Conservation (phyloP, 257 asterid species). For the Buddleja alternifolia region DNA sequence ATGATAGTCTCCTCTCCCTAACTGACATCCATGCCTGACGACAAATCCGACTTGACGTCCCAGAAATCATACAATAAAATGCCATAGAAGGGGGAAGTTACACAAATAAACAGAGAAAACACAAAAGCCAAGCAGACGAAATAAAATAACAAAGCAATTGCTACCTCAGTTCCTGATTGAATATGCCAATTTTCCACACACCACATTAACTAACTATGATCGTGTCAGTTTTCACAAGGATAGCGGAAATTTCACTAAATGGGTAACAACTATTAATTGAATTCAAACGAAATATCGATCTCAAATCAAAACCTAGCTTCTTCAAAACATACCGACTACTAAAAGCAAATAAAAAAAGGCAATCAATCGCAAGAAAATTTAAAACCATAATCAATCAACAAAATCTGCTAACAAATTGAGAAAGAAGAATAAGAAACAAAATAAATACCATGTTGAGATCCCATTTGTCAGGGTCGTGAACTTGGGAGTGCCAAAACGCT, state of each 20-base stretch:
- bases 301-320: background rate
- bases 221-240: background rate
- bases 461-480: conserved; percentile 84
- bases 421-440: background rate
- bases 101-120: background rate
- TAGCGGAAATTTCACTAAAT: background rate
- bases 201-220: background rate
- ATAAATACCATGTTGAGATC: conserved; percentile 67
- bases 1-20: background rate
- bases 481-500: conserved; percentile 76
- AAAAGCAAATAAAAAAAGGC: background rate
- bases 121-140: background rate
- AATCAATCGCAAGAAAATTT: background rate
- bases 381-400: conserved; percentile 2
- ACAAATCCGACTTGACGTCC: background rate
- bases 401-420: background rate
- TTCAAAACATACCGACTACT: background rate
- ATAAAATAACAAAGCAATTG: background rate
- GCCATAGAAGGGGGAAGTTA: background rate
- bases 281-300: background rate
- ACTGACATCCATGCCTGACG: background rate
- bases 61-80: background rate
- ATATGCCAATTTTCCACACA: background rate
- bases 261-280: background rate
- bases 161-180: background rate